These are phyloP conservation scores for Penicillium angulare DNA, from an alignment of 495 filamentous ascomycete genomes.

Conservation along the genomic window DNA sequence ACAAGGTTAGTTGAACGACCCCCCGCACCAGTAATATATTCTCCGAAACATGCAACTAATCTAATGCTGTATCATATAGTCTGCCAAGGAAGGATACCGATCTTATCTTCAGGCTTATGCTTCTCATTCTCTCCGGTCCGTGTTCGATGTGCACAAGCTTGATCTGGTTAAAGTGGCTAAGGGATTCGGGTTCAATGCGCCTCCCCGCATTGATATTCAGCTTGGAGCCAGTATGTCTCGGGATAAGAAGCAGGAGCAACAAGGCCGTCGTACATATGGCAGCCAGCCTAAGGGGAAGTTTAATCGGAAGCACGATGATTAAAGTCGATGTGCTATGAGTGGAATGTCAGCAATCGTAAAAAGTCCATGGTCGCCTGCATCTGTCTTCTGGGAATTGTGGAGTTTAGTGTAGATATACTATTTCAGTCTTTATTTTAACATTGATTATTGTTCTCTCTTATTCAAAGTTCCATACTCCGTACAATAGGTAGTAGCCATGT, in stretches of 20 bases:
- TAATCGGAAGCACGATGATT: slow-evolving; percentile 44
- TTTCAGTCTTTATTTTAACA: slow-evolving; percentile 20
- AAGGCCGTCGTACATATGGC: slow-evolving; percentile 78
- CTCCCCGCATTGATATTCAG: slow-evolving; percentile 88
- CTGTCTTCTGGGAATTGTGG: slow-evolving; percentile 21
- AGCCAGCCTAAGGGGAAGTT: slow-evolving; percentile 58
- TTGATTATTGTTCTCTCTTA: background rate
- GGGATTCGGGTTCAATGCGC: slow-evolving; percentile 84
- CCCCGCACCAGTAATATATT: too few species aligned
- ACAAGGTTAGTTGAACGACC: slow-evolving; percentile 75
- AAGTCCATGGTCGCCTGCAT: slow-evolving; percentile 27
- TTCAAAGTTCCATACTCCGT: background rate
- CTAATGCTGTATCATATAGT: slow-evolving; percentile 28
- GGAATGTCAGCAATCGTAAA: slow-evolving; percentile 6
- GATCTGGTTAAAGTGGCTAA: slow-evolving; percentile 93
- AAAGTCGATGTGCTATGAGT: slow-evolving; percentile 21
- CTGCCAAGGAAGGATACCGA: slow-evolving; percentile 69
- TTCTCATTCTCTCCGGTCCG: slow-evolving; percentile 80
- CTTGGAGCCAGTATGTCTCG: slow-evolving; percentile 82
- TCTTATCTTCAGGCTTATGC: slow-evolving; percentile 95
- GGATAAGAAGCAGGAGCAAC: slow-evolving; percentile 76
- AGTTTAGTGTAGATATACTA: slow-evolving; percentile 34
- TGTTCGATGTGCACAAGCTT: slow-evolving; percentile 91
- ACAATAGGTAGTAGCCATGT: background rate
- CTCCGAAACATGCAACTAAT: background rate